Evolutionary conservation across 2,329 filamentous ascomycete species (phyloP).

Genomic region (Peltaster fructicola): DNA sequence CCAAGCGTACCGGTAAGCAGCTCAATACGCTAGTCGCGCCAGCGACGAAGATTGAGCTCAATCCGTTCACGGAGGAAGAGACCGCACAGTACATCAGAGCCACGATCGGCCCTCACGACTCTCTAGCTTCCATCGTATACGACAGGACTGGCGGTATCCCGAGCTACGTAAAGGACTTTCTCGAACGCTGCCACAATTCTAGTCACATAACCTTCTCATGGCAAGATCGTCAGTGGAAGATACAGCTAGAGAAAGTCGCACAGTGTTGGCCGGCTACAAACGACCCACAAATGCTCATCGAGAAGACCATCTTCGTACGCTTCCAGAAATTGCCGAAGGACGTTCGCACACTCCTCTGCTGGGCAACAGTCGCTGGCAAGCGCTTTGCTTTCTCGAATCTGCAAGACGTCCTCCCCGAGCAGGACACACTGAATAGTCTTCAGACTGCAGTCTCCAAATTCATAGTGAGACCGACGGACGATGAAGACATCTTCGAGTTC

Average conservation of each 20-base stretch:
- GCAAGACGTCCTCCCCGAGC: constrained; percentile 47
- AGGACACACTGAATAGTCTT: constrained; percentile 58
- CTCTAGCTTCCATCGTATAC: constrained; percentile 68
- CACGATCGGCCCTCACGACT: constrained; percentile 55
- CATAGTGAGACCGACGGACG: constrained; percentile 63
- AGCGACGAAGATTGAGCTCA: constrained; percentile 50
- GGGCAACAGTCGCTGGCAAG: constrained; percentile 68
- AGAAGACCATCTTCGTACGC: too few relatives aligned
- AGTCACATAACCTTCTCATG: constrained; percentile 86
- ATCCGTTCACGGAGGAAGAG: constrained; percentile 59
- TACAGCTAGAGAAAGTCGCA: constrained; percentile 67
- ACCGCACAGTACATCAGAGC: constrained; percentile 67
- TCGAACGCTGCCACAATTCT: constrained; percentile 71
- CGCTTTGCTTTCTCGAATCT: constrained; percentile 72
- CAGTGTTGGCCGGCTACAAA: too few relatives aligned
- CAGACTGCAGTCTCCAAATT: constrained; percentile 66
- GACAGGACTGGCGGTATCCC: constrained; percentile 79
- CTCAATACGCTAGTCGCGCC: constrained; percentile 25
- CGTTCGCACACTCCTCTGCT: too few relatives aligned
- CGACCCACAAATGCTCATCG: too few relatives aligned
- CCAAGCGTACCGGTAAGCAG: too few relatives aligned
- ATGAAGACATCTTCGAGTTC: constrained; percentile 73
- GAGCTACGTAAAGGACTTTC: constrained; percentile 82
- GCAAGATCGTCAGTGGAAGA: constrained; percentile 64
- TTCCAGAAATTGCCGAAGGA: too few relatives aligned